A percentile compares a stretch with the other conserved stretches of the same genome.
Evolutionary conservation across 1,284 basidiomycete genomes (phyloP).

Genomic region (Cutaneotrichosporon dermatis): DNA sequence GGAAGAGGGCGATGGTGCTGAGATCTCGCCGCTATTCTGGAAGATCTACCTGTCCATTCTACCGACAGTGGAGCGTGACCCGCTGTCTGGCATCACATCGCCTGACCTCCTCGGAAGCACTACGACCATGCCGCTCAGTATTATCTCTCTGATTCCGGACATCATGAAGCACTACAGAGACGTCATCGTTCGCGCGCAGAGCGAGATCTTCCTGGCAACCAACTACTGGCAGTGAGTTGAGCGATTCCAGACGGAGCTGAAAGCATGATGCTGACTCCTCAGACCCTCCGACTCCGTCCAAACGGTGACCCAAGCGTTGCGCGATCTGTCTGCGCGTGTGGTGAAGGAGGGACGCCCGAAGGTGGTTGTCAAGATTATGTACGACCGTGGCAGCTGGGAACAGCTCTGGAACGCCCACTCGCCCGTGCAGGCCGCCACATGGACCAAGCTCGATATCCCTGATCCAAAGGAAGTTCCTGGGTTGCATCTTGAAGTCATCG

Average conservation of each 20-base stretch:
- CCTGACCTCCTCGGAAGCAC: slow-evolving; percentile 57
- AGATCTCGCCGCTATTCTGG: slow-evolving; percentile 46
- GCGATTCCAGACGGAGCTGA: slow-evolving; percentile 15
- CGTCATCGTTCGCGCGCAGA: slow-evolving; percentile 55
- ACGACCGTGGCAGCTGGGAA: slow-evolving; percentile 62
- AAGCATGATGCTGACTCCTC: background rate
- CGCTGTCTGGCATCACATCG: slow-evolving; percentile 55
- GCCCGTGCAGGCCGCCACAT: slow-evolving; percentile 10
- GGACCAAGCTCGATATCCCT: slow-evolving; percentile 59
- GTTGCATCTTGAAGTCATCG: slow-evolving; percentile 60
- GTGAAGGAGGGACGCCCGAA: slow-evolving; percentile 52
- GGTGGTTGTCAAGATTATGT: slow-evolving; percentile 60
- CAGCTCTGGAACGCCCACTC: slow-evolving; percentile 58
- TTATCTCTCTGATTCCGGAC: slow-evolving; percentile 56
- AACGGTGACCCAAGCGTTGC: slow-evolving; percentile 56
- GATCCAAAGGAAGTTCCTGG: slow-evolving; percentile 58
- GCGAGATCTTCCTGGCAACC: slow-evolving; percentile 60
- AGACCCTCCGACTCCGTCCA: slow-evolving; percentile 55
- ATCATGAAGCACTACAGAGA: slow-evolving; percentile 59
- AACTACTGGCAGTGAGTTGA: slow-evolving; percentile 54
- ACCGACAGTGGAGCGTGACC: slow-evolving; percentile 55
- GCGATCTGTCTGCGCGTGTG: slow-evolving; percentile 55
- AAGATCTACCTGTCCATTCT: slow-evolving; percentile 58
- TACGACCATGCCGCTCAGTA: slow-evolving; percentile 55
- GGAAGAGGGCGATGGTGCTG: slow-evolving; percentile 36